phyloP scores from a whole-genome alignment of 2,329 filamentous ascomycete genomes.

The Eurotiales sp. region DNA sequence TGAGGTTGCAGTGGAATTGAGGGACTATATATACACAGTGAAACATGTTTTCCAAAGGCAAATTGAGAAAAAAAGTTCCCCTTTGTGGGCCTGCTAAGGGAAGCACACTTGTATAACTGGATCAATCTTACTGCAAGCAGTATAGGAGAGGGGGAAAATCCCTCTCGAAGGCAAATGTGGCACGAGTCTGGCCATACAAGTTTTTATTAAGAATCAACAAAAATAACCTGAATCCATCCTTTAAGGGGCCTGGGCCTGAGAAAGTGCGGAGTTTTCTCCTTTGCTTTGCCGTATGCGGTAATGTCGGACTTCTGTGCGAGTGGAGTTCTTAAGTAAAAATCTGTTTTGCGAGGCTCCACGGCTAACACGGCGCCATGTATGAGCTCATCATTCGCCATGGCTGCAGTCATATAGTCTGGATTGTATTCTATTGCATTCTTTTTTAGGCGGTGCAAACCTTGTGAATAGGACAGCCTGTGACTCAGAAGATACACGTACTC shows the following conservation, averaged over 20 bases:
- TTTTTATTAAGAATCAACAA: too few relatives aligned
- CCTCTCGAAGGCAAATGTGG: not conserved
- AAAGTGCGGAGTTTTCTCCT: not conserved
- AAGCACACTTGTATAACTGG: not conserved
- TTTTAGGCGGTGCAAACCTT: too few relatives aligned
- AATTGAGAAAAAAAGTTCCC: not conserved
- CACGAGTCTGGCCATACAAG: not conserved
- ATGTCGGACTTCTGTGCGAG: not conserved
- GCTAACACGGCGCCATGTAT: not conserved
- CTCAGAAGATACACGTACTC: too few relatives aligned
- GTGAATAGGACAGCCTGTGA: too few relatives aligned
- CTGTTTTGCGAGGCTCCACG: not conserved
- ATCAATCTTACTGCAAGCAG: not conserved
- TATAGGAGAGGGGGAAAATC: not conserved
- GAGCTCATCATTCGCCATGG: too few relatives aligned
- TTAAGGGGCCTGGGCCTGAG: not conserved
- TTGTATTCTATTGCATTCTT: too few relatives aligned
- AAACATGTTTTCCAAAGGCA: not conserved
- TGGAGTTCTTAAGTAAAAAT: not conserved
- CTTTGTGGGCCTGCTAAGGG: slow-evolving; percentile 1
- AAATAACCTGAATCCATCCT: not conserved
- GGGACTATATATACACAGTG: too few relatives aligned
- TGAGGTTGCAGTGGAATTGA: too few relatives aligned
- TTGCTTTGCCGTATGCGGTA: not conserved
- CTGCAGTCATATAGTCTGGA: too few relatives aligned